Evolutionary conservation across 441 rosid species (phyloP).

Genomic region (Pelargonium citronellum): DNA sequence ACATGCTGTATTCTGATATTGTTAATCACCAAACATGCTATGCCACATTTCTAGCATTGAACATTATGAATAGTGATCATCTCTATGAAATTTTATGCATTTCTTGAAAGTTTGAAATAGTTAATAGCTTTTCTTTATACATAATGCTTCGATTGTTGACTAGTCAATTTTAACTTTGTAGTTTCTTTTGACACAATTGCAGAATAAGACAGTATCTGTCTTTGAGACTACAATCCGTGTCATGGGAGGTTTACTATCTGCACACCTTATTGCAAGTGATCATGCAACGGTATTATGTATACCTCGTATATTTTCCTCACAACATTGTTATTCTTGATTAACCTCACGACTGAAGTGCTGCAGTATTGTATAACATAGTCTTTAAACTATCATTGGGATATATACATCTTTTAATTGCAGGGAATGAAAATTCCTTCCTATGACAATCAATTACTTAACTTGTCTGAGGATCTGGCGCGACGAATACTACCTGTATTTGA

Average conservation of each 20-base stretch:
- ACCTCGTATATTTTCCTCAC: conserved; percentile 12
- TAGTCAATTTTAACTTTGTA: conserved; percentile 18
- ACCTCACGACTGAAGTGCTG: neutral
- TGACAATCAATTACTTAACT: conserved; percentile 63
- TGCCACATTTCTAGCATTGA: neutral
- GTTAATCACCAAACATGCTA: neutral
- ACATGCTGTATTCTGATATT: neutral
- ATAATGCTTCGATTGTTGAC: conserved; percentile 12
- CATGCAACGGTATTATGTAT: conserved; percentile 66
- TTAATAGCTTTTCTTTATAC: neutral
- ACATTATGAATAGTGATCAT: neutral
- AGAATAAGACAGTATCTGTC: conserved; percentile 94
- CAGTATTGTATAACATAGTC: neutral
- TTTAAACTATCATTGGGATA: conserved; percentile 7
- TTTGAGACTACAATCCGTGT: conserved; percentile 89
- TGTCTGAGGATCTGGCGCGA: conserved; percentile 80
- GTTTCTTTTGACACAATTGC: conserved; percentile 31
- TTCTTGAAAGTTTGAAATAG: neutral
- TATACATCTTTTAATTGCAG: conserved; percentile 36
- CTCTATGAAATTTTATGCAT: neutral
- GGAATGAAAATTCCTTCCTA: conserved; percentile 86
- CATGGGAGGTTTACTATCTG: conserved; percentile 93
- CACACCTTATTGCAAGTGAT: conserved; percentile 97
- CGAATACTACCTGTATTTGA: conserved; percentile 96
- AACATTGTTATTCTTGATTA: conserved; percentile 12